phyloP scores from a whole-genome alignment of 352 stramenopile species.

The Globisporangium abappressorium region DNA sequence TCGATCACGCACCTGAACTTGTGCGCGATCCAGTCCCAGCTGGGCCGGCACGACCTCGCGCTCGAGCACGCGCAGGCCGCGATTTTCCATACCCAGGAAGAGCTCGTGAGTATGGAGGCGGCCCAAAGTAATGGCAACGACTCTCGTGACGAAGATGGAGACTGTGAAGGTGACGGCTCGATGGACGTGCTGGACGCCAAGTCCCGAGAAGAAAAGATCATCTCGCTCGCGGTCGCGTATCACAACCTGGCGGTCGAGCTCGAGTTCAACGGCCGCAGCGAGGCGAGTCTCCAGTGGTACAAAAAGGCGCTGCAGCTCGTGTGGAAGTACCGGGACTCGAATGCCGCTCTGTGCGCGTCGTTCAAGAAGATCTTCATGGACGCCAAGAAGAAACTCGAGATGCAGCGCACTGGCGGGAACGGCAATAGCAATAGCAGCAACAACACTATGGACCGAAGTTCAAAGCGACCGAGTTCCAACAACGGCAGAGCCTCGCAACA shows the following conservation, averaged over 20 bases:
- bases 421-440: constrained; percentile 12
- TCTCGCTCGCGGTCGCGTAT: constrained; percentile 75
- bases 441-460: not conserved
- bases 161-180: not conserved
- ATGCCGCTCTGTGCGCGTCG: constrained; percentile 55
- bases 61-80: constrained; percentile 75
- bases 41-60: constrained; percentile 61
- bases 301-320: constrained; percentile 78
- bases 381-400: constrained; percentile 58
- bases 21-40: constrained; percentile 77
- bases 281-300: constrained; percentile 81
- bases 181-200: constrained; percentile 49
- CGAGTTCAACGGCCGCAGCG: constrained; percentile 66
- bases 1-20: constrained; percentile 82
- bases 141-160: constrained; percentile 11
- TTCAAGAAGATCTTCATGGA: constrained; percentile 76
- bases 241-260: constrained; percentile 79
- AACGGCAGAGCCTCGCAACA: not conserved
- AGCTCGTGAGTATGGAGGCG: constrained; percentile 56
- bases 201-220: constrained; percentile 68
- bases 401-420: constrained; percentile 11
- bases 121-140: not conserved
- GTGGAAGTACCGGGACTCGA: constrained; percentile 58
- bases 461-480: not conserved
- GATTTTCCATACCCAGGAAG: constrained; percentile 81